These are phyloP conservation scores for Sinapis alba DNA, from an alignment of 441 rosid genomes.

Conservation along the genomic window DNA sequence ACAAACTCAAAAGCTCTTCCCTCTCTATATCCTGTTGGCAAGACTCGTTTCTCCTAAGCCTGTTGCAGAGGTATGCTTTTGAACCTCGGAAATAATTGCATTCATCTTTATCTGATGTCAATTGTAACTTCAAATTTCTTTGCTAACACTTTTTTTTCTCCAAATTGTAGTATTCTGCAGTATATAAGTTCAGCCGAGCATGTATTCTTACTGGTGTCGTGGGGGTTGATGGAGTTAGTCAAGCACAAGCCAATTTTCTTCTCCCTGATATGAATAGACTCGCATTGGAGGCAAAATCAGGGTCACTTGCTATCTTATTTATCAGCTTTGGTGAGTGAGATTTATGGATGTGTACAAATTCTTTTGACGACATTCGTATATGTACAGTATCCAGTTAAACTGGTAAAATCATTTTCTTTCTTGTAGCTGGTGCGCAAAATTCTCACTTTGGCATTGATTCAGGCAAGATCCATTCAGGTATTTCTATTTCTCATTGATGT, in stretches of 20 bases:
- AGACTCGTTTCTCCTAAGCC: constrained; percentile 67
- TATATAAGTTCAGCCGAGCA: constrained; percentile 80
- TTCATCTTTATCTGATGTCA: constrained; percentile 6
- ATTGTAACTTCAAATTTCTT: constrained; percentile 20
- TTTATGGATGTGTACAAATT: constrained; percentile 6
- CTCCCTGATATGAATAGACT: constrained; percentile 89
- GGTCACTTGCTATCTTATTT: constrained; percentile 80
- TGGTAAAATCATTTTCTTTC: constrained; percentile 30
- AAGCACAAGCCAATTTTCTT: constrained; percentile 73
- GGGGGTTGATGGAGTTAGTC: constrained; percentile 68
- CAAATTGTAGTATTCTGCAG: constrained; percentile 84
- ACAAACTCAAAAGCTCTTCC: constrained; percentile 61
- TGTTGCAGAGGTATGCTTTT: constrained; percentile 62
- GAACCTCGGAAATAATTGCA: neutral
- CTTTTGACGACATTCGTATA: neutral
- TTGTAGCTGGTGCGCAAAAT: constrained; percentile 75
- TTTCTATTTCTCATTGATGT: neutral
- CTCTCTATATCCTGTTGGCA: constrained; percentile 81
- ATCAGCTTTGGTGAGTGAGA: constrained; percentile 71
- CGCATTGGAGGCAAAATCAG: constrained; percentile 73
- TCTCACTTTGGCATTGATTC: constrained; percentile 61
- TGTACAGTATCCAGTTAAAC: constrained; percentile 5
- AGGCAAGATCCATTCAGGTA: constrained; percentile 58
- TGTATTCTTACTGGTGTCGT: constrained; percentile 69
- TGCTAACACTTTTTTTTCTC: constrained; percentile 37